Evolutionary conservation across 352 stramenopile species (phyloP).

Genomic region (Aphanomyces invadans): DNA sequence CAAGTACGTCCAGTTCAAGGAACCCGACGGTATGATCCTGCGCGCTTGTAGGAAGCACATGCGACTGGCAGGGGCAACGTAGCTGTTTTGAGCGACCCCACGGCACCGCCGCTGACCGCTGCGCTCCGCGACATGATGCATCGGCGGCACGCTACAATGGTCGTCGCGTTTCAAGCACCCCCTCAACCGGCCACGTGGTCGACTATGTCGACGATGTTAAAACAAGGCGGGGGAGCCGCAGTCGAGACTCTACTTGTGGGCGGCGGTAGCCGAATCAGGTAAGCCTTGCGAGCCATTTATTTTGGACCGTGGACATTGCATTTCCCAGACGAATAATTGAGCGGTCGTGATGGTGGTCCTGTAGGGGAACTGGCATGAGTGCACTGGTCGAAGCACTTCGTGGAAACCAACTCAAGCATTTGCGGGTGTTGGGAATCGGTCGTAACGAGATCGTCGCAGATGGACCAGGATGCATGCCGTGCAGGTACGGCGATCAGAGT

Average conservation of each 20-base stretch:
- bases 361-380: slow-evolving; percentile 27
- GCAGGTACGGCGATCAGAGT: too few relatives aligned
- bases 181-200: neutral
- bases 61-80: neutral
- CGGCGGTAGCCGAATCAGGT: neutral
- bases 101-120: neutral
- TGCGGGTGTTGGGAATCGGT: slow-evolving; percentile 41
- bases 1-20: neutral
- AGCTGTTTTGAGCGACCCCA: neutral
- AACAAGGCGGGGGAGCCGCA: neutral
- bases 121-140: neutral
- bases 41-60: neutral
- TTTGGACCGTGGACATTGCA: slow-evolving; percentile 32
- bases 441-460: slow-evolving; percentile 26
- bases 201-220: neutral
- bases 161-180: neutral
- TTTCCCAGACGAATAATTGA: neutral
- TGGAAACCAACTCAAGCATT: slow-evolving; percentile 31
- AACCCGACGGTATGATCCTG: too few relatives aligned
- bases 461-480: slow-evolving; percentile 2
- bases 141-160: neutral
- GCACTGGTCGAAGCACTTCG: slow-evolving; percentile 37
- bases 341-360: slow-evolving; percentile 24
- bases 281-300: neutral
- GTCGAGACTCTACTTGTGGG: neutral